Percentiles rank a stretch among this genome's conserved stretches.
Conservation (phyloP, 352 stramenopile species). For the Phytopythium ostracodes region DNA sequence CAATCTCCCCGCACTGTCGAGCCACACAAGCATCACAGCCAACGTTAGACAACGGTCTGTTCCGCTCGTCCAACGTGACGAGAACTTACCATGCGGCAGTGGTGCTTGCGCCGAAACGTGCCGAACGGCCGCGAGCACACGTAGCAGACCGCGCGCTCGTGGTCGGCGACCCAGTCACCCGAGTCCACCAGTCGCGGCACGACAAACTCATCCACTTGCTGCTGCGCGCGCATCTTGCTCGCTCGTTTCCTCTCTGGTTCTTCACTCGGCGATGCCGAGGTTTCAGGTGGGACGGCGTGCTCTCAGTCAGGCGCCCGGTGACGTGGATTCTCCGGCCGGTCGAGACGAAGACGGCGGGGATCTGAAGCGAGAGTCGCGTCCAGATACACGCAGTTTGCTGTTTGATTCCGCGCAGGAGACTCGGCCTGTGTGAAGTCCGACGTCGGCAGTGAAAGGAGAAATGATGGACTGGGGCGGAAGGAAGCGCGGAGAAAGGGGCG, state of each 20-base stretch:
- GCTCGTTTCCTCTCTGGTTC: not conserved
- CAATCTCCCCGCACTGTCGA: conserved; percentile 65
- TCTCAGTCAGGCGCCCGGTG: too few relatives aligned
- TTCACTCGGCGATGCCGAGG: not conserved
- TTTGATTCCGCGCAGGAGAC: not conserved
- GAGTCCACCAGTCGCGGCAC: conserved; percentile 73
- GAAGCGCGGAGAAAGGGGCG: not conserved
- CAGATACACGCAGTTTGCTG: not conserved
- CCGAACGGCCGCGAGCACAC: conserved; percentile 77
- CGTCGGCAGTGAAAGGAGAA: not conserved
- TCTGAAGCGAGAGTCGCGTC: not conserved
- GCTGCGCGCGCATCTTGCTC: conserved; percentile 15
- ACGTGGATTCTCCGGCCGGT: too few relatives aligned
- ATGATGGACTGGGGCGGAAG: not conserved
- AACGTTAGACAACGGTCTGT: not conserved
- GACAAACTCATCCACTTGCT: conserved; percentile 44
- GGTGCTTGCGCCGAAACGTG: conserved; percentile 83
- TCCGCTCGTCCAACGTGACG: not conserved
- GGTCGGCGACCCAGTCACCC: conserved; percentile 71
- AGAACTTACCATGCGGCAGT: conserved; percentile 71
- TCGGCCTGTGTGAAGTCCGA: not conserved
- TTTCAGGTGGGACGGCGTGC: not conserved
- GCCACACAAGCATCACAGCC: not conserved
- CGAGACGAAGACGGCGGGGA: too few relatives aligned
- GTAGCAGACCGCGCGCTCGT: conserved; percentile 62